phyloP scores from a whole-genome alignment of 225 moss, liverwort and hornwort genomes.

The Lunularia cruciata region DNA sequence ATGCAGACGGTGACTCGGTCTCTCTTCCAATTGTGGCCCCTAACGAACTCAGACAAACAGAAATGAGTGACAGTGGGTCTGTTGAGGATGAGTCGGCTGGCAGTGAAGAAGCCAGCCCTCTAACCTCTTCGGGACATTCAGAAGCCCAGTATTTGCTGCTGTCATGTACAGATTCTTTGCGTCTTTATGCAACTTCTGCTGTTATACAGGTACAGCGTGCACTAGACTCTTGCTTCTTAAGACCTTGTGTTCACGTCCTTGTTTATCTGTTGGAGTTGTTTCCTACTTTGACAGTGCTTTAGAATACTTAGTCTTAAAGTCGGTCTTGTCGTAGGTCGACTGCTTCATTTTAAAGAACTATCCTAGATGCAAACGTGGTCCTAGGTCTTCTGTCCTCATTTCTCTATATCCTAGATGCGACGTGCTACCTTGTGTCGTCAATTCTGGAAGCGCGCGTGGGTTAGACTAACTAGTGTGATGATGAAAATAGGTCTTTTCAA shows the following conservation, averaged over 20 bases:
- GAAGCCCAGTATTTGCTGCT: slow-evolving; percentile 59
- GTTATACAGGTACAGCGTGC: slow-evolving; percentile 46
- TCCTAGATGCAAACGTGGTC: too few relatives aligned
- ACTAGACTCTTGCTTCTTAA: neutral
- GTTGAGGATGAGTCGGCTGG: slow-evolving; percentile 15
- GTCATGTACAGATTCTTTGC: slow-evolving; percentile 71
- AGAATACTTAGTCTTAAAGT: too few relatives aligned
- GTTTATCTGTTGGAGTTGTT: neutral
- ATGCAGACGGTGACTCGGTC: slow-evolving; percentile 53
- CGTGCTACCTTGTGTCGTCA: too few relatives aligned
- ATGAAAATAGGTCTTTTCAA: too few relatives aligned
- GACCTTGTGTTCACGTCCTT: neutral
- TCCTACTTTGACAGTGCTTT: too few relatives aligned
- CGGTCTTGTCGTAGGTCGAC: too few relatives aligned
- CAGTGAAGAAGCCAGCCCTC: slow-evolving; percentile 37
- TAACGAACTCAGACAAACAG: slow-evolving; percentile 12
- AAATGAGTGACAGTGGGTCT: slow-evolving; percentile 12
- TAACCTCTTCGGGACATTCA: slow-evolving; percentile 33
- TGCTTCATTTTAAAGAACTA: too few relatives aligned
- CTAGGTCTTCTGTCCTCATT: too few relatives aligned
- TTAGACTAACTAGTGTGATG: too few relatives aligned
- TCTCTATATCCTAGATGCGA: too few relatives aligned
- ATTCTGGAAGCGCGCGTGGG: too few relatives aligned
- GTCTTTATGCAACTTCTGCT: slow-evolving; percentile 57
- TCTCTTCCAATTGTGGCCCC: slow-evolving; percentile 18